These are phyloP conservation scores for Fusarium fujikuroi DNA, from an alignment of 2,329 filamentous ascomycete species.

Conservation along the genomic window DNA sequence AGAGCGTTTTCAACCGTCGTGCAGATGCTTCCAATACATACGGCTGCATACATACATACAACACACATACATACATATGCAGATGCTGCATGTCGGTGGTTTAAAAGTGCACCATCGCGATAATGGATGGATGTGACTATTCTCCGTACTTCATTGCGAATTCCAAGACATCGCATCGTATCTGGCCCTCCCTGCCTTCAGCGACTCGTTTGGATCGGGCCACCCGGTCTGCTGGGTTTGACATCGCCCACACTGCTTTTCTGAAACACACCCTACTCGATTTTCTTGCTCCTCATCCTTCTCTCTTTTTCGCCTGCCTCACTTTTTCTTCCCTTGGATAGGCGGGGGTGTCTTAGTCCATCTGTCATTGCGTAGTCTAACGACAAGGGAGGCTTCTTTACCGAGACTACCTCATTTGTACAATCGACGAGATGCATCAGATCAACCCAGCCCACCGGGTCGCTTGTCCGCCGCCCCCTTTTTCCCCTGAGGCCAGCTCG, in stretches of 20 bases:
- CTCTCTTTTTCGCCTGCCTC: constrained; percentile 21
- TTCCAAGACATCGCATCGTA: constrained; percentile 5
- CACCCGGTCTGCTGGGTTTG: constrained; percentile 36
- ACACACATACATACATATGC: neutral
- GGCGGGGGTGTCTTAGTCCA: constrained; percentile 17
- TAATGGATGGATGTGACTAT: neutral
- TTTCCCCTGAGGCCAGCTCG: constrained; percentile 43
- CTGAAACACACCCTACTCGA: constrained; percentile 36
- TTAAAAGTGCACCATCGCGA: neutral
- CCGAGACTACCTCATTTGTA: constrained; percentile 36
- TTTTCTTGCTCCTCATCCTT: constrained; percentile 12
- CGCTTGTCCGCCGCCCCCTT: constrained; percentile 44
- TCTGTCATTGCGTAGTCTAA: constrained; percentile 39
- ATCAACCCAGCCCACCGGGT: constrained; percentile 48
- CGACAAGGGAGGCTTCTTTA: constrained; percentile 27
- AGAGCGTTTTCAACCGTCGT: constrained; percentile 26
- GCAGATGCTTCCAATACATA: constrained; percentile 15
- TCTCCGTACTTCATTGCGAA: constrained; percentile 6
- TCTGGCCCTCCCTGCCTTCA: constrained; percentile 28
- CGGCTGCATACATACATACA: constrained; percentile 7
- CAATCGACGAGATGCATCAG: constrained; percentile 44
- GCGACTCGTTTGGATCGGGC: constrained; percentile 34
- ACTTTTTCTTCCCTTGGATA: constrained; percentile 1
- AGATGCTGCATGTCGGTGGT: constrained; percentile 3
- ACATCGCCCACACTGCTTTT: constrained; percentile 19